phyloP scores from a whole-genome alignment of 768 basidiomycete genomes.

The Mycena indigotica region DNA sequence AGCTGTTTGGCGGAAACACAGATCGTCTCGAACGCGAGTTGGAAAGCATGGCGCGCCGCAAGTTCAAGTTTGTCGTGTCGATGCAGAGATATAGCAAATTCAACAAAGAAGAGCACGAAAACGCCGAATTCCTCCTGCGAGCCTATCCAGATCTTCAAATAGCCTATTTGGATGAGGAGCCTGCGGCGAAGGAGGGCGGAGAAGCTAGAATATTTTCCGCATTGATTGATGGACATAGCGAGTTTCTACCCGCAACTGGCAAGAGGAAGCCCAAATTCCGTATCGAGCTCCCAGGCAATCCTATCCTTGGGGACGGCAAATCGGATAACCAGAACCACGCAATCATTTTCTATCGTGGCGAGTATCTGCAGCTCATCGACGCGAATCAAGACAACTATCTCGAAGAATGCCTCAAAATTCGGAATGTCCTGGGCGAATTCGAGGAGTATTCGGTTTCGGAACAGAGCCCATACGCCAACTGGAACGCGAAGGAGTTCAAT shows the following conservation, averaged over 20 bases:
- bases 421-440: constrained; percentile 95
- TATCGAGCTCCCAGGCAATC: constrained; percentile 97
- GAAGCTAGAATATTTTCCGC: constrained; percentile 95
- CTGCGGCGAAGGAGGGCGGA: constrained; percentile 90
- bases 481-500: constrained; percentile 87
- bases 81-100: constrained; percentile 99
- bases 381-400: constrained; percentile 99
- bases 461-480: constrained; percentile 91
- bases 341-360: constrained; percentile 98
- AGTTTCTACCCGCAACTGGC: constrained; percentile 88
- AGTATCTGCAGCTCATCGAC: constrained; percentile 98
- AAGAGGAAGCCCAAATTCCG: constrained; percentile 95
- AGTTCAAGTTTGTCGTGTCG: constrained; percentile 98
- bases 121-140: constrained; percentile 94
- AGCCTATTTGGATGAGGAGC: constrained; percentile 97
- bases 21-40: constrained; percentile 95
- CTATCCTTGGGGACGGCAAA: constrained; percentile 98
- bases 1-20: constrained; percentile 95
- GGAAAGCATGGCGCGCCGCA: constrained; percentile 95
- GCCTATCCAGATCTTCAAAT: constrained; percentile 99
- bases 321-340: constrained; percentile 99
- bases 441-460: constrained; percentile 85
- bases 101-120: constrained; percentile 99
- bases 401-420: constrained; percentile 98
- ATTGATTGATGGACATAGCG: constrained; percentile 97